Evolutionary conservation across 1,284 basidiomycete genomes (phyloP).

Genomic region (Mycena sp.): DNA sequence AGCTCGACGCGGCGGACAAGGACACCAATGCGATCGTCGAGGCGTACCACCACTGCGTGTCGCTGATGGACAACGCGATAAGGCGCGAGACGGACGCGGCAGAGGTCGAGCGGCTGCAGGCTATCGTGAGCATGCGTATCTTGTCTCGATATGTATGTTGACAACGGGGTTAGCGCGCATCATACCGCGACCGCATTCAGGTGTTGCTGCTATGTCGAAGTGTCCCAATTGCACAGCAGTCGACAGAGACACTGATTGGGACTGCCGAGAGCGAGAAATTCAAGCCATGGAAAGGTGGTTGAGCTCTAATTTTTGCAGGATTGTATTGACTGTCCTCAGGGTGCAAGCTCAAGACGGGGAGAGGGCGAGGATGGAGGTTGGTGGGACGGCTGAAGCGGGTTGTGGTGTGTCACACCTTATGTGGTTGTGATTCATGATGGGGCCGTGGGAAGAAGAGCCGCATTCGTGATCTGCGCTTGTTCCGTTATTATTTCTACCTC

Average conservation of each 20-base stretch:
- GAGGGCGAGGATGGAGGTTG: slow-evolving; percentile 14
- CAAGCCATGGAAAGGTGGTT: too few species aligned
- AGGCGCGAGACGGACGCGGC: not conserved
- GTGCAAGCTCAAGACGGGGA: not conserved
- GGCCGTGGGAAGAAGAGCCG: not conserved
- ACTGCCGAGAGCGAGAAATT: not conserved
- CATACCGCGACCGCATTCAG: slow-evolving; percentile 19
- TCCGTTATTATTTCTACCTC: not conserved
- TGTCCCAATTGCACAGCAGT: slow-evolving; percentile 12
- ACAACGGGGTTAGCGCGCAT: slow-evolving; percentile 1
- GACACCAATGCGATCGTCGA: slow-evolving; percentile 16
- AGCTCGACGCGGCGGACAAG: slow-evolving; percentile 23
- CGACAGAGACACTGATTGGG: slow-evolving; percentile 1
- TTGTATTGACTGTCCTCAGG: slow-evolving; percentile 1
- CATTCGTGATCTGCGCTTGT: not conserved
- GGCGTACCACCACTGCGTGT: slow-evolving; percentile 21
- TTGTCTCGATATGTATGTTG: not conserved
- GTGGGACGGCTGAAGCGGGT: slow-evolving; percentile 17
- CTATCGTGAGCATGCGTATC: slow-evolving; percentile 15
- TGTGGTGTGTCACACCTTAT: too few species aligned
- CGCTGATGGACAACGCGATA: slow-evolving; percentile 20
- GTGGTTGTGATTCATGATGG: not conserved
- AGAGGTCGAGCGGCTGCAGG: slow-evolving; percentile 5
- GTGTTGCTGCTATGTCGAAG: slow-evolving; percentile 19
- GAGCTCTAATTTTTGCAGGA: too few species aligned